phyloP scores from a whole-genome alignment of 176 grass and related monocot species.

The Puccinellia tenuiflora region DNA sequence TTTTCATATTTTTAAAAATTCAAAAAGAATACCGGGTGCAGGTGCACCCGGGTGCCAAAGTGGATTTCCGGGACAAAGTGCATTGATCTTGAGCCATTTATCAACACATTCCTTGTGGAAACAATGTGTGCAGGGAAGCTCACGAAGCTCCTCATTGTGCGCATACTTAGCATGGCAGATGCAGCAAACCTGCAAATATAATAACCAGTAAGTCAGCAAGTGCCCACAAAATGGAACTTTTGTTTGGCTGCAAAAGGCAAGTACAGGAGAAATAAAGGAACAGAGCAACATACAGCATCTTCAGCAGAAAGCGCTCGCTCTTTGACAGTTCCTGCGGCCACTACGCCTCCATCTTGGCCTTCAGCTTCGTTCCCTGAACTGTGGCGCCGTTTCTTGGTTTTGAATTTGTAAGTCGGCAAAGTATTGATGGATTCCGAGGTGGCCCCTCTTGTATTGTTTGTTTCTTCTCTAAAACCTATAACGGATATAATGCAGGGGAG shows the following conservation, averaged over 20 bases:
- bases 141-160: slow-evolving; percentile 84
- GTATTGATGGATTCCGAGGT: slow-evolving; percentile 78
- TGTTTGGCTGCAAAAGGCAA: neutral
- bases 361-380: slow-evolving; percentile 44
- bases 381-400: slow-evolving; percentile 59
- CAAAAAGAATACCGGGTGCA: too few species aligned
- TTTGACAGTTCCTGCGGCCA: slow-evolving; percentile 76
- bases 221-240: neutral
- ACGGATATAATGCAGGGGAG: slow-evolving; percentile 89
- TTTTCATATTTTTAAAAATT: too few species aligned
- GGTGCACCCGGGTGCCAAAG: too few species aligned
- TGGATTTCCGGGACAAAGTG: too few species aligned
- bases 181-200: slow-evolving; percentile 64
- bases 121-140: slow-evolving; percentile 84
- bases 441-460: slow-evolving; percentile 72
- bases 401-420: slow-evolving; percentile 92
- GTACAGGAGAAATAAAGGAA: neutral
- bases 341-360: slow-evolving; percentile 59
- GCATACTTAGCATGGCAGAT: slow-evolving; percentile 87
- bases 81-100: slow-evolving; percentile 98
- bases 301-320: slow-evolving; percentile 73
- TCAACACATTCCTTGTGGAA: slow-evolving; percentile 98
- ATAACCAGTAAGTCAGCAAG: slow-evolving; percentile 20
- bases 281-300: slow-evolving; percentile 60
- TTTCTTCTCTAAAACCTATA: slow-evolving; percentile 89